Conservation (phyloP, 345 rosid genomes). For the Citrus cavaleriei region DNA sequence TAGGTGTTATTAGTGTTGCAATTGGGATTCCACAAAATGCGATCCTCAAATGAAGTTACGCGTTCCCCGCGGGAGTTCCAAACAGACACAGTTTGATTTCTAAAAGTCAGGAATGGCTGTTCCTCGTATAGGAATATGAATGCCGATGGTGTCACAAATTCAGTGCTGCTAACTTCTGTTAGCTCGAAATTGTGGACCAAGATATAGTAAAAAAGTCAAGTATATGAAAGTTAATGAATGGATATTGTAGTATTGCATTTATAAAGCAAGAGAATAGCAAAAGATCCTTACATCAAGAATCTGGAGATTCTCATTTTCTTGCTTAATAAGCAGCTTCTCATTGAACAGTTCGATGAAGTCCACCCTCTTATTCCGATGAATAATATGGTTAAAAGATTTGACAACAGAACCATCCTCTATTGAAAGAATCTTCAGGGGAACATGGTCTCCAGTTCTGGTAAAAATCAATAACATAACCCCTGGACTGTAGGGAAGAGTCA, state of each 20-base stretch:
- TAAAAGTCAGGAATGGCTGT: conserved; percentile 52
- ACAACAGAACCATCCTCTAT: conserved; percentile 63
- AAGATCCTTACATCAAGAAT: conserved; percentile 53
- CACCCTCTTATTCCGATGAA: conserved; percentile 56
- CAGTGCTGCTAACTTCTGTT: conserved; percentile 46
- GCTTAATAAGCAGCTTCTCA: conserved; percentile 61
- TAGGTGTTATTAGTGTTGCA: conserved; percentile 67
- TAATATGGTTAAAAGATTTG: conserved; percentile 51
- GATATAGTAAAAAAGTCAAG: conserved; percentile 5
- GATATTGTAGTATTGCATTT: neutral
- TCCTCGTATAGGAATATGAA: conserved; percentile 52
- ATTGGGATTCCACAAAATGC: conserved; percentile 67
- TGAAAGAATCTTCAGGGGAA: conserved; percentile 52
- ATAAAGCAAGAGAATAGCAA: neutral
- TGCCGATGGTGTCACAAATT: conserved; percentile 53
- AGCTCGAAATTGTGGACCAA: conserved; percentile 48
- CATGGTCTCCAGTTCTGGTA: conserved; percentile 31
- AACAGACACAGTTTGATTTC: conserved; percentile 61
- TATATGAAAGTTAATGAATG: neutral
- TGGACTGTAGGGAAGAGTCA: conserved; percentile 31
- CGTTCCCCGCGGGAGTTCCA: conserved; percentile 70
- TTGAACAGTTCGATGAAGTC: conserved; percentile 60
- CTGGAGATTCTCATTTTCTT: conserved; percentile 60
- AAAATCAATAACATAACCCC: conserved; percentile 52
- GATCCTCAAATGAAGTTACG: conserved; percentile 61